A percentile compares a stretch with the other conserved stretches of the same genome.
Conservation (phyloP, 257 asterid genomes). For the Rauvolfia tetraphylla region DNA sequence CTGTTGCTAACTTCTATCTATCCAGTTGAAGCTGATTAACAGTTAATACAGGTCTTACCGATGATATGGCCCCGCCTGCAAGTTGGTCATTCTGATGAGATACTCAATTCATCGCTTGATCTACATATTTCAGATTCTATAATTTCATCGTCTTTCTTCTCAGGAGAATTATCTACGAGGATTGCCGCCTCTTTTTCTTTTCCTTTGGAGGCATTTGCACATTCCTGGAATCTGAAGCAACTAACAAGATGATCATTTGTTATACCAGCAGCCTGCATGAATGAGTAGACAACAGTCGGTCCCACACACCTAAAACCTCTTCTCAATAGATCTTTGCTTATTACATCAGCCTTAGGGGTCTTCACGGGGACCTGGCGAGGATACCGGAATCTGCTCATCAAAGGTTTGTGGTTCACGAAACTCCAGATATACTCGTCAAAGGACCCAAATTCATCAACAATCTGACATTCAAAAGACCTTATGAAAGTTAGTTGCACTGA, state of each 20-base stretch:
- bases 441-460: constrained; percentile 43
- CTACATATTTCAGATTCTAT: constrained; percentile 21
- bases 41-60: constrained; percentile 7
- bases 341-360: constrained; percentile 42
- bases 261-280: constrained; percentile 54
- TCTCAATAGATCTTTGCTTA: constrained; percentile 44
- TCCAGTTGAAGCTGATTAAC: not conserved
- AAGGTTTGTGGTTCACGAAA: constrained; percentile 37
- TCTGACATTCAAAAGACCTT: constrained; percentile 20
- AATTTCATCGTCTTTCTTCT: constrained; percentile 11
- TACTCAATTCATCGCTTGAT: constrained; percentile 28
- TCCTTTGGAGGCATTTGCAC: constrained; percentile 23
- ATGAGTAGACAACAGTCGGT: constrained; percentile 39
- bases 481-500: constrained; percentile 19
- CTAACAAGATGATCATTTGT: constrained; percentile 42
- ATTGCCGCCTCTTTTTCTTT: constrained; percentile 20
- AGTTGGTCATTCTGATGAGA: constrained; percentile 25
- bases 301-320: constrained; percentile 42
- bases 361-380: constrained; percentile 42
- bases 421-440: constrained; percentile 45
- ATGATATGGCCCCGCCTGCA: not conserved
- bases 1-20: constrained; percentile 7
- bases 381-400: constrained; percentile 29
- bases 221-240: constrained; percentile 47
- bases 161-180: constrained; percentile 5